A percentile compares a stretch with the other conserved stretches of the same genome.
These are phyloP conservation scores for Breviolum minutum DNA, from an alignment of 73 alveolate genomes.

Conservation along the genomic window DNA sequence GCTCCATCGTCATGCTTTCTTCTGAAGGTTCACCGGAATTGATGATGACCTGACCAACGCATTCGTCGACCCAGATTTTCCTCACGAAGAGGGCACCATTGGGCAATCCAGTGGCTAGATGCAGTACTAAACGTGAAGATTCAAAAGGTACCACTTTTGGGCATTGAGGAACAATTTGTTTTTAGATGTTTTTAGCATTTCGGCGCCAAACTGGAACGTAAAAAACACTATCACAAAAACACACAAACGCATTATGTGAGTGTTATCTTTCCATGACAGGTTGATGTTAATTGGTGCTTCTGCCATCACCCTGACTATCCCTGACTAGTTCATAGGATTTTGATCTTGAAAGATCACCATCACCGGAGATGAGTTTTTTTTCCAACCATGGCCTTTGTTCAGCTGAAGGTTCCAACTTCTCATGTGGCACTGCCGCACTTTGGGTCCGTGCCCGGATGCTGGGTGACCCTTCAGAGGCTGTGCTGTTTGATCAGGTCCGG, in stretches of 20 bases:
- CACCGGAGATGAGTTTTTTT: background rate
- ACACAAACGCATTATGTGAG: too few species aligned
- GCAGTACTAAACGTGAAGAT: too few species aligned
- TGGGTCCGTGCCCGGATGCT: slow-evolving; percentile 51
- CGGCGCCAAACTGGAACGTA: too few species aligned
- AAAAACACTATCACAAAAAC: too few species aligned
- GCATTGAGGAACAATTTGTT: too few species aligned
- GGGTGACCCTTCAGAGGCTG: slow-evolving; percentile 26
- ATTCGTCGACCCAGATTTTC: slow-evolving; percentile 1
- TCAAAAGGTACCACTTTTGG: too few species aligned
- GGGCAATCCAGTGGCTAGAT: too few species aligned
- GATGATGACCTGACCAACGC: background rate
- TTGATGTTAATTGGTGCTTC: too few species aligned
- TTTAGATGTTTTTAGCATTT: too few species aligned
- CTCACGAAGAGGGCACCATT: background rate
- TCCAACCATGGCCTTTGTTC: background rate
- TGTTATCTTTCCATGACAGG: too few species aligned
- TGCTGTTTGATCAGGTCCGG: slow-evolving; percentile 37
- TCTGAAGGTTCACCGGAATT: too few species aligned
- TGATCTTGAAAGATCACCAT: background rate
- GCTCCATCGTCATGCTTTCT: too few species aligned
- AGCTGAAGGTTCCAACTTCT: background rate
- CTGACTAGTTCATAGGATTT: background rate
- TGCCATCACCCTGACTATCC: background rate
- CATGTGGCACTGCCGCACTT: background rate